Base-by-base conservation (phyloP, 169 alveolate genomes). In the Eimeria zaria region DNA sequence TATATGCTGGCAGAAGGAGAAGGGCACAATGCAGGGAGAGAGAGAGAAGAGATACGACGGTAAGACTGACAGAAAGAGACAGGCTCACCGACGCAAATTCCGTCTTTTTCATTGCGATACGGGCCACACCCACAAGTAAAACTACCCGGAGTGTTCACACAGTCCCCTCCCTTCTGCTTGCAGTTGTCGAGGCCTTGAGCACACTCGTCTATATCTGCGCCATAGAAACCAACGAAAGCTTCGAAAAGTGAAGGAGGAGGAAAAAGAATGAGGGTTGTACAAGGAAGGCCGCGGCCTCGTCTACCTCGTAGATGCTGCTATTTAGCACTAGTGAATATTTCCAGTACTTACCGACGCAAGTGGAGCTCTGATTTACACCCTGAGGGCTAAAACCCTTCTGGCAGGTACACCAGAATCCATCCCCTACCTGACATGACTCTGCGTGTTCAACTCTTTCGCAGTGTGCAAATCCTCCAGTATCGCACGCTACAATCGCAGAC, bases 121-220 rank as follows among this genome's bases (percentile, higher is more conserved):
- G 44, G 48, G 51, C 94, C 94, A 46, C 95, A 90, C 24, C 89
- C 89, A 41, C 95, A 90, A 51, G 58, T 46, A 73, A 53, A 90
- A n/a, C 89, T 71, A 41, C 95, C 95, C 27, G 88, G 89, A 27
- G 74, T 90, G 89, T 90, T 90, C 64, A 36, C 80, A 12, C 95
- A 90, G 36, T 85, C 93, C 36, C 67, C 81, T 8, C 94, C 94
- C 53, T 87, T 87, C 44, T 41, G 67, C 81, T 41, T 58, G 81
- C 94, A 87, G 81, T 60, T 87, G 60, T 60, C 81, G 39, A 60
- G 94, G 83, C 81, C 81, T 62, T 64, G 62, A 20, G 81, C 78
- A n/a, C 94, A 87, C 81, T 87, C 94, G 67, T 87, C 94, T 30
- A 87, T 60, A 24, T 87, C 94, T 87, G 81, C 48, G 18, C 64